Evolutionary conservation across 805 yeast species (phyloP).

Genomic region (Isabelozyma pseudorhagii): DNA sequence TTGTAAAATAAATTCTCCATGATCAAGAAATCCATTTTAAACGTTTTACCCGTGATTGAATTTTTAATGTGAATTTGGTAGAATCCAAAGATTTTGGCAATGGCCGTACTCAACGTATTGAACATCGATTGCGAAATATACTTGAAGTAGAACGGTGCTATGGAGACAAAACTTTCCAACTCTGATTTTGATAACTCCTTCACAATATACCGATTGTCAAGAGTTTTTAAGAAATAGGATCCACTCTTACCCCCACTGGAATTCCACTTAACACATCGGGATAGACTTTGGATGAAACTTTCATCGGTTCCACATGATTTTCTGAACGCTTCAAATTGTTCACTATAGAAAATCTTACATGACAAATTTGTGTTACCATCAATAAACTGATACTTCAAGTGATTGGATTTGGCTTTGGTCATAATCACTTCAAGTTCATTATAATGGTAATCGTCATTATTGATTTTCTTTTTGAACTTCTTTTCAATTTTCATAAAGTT

Average conservation of each 20-base stretch:
- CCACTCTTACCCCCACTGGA: slow-evolving; percentile 97
- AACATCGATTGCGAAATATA: slow-evolving; percentile 93
- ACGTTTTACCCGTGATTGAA: slow-evolving; percentile 67
- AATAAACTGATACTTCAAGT: slow-evolving; percentile 85
- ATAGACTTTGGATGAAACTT: slow-evolving; percentile 80
- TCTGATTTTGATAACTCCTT: slow-evolving; percentile 88
- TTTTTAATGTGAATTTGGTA: slow-evolving; percentile 89
- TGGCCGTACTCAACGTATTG: slow-evolving; percentile 90
- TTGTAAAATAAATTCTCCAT: slow-evolving; percentile 95
- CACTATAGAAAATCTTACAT: slow-evolving; percentile 92
- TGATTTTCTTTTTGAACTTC: slow-evolving; percentile 32
- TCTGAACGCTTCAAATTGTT: slow-evolving; percentile 93
- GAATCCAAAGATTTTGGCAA: slow-evolving; percentile 93
- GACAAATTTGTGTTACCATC: slow-evolving; percentile 81
- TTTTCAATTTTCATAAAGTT: slow-evolving; percentile 40
- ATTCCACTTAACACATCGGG: slow-evolving; percentile 94
- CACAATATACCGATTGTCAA: slow-evolving; percentile 84
- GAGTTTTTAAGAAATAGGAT: slow-evolving; percentile 85
- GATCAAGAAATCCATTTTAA: slow-evolving; percentile 85
- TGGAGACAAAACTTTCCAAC: slow-evolving; percentile 87
- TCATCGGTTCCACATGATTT: slow-evolving; percentile 75
- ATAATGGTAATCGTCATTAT: slow-evolving; percentile 14
- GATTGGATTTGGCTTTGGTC: slow-evolving; percentile 82
- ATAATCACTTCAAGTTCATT: slow-evolving; percentile 59
- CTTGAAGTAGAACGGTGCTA: slow-evolving; percentile 95